A percentile compares a stretch with the other conserved stretches of the same genome.
Conservation (phyloP, 139 green algal species). For the Zygnema circumcarinatum region DNA sequence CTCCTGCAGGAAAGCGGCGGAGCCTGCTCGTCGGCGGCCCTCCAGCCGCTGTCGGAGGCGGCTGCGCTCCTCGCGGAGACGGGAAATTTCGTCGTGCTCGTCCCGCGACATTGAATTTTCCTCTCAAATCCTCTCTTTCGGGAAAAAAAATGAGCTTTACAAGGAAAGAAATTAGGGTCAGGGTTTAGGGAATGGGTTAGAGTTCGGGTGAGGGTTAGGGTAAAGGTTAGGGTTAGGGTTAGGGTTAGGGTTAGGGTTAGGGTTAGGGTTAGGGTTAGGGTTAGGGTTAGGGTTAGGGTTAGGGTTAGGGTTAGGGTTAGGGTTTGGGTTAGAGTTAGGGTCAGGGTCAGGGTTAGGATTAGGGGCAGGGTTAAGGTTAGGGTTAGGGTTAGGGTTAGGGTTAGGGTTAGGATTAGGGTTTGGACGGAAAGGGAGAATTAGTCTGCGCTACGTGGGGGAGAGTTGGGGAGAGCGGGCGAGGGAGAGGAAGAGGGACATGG, state of each 20-base stretch:
- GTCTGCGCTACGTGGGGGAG: too few species aligned
- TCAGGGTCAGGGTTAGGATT: not conserved
- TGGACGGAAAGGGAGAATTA: too few species aligned
- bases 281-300: not conserved
- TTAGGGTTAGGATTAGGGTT: not conserved
- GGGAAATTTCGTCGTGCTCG: constrained; percentile 24
- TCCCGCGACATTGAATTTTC: not conserved
- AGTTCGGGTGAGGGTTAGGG: not conserved
- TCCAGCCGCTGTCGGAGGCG: constrained; percentile 13
- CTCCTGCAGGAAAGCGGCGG: not conserved
- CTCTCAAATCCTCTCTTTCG: too few species aligned
- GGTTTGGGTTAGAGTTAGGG: not conserved
- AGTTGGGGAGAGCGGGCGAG: not conserved
- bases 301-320: not conserved
- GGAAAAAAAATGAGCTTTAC: not conserved
- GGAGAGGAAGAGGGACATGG: not conserved
- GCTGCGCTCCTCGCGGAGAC: constrained; percentile 17
- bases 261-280: not conserved
- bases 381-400: not conserved
- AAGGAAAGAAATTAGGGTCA: not conserved
- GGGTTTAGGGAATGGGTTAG: not conserved
- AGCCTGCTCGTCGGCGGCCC: not conserved
- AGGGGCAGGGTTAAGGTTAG: not conserved
- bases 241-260: not conserved
- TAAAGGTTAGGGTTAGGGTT: not conserved